Conservation (phyloP, 2,329 filamentous ascomycete genomes). For the Sarocladium brachiariae region DNA sequence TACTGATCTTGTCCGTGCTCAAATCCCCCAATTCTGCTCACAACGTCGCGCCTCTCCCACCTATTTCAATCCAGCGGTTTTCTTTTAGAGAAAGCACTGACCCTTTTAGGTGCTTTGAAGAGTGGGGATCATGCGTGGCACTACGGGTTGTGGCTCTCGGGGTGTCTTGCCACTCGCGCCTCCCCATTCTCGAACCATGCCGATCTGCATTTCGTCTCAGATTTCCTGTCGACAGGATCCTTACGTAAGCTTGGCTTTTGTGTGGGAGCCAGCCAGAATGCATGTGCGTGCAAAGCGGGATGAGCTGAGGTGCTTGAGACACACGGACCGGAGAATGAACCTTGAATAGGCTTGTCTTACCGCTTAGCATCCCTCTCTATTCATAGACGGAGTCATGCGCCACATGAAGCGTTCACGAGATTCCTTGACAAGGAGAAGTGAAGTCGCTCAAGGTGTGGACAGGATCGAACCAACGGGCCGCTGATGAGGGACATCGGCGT, state of each 20-base stretch:
- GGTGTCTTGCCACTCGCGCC: not conserved
- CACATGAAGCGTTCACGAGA: not conserved
- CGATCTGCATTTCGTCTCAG: slow-evolving; percentile 9
- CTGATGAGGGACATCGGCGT: not conserved
- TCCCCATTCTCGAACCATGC: slow-evolving; percentile 7
- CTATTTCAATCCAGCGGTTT: no score
- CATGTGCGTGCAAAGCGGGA: not conserved
- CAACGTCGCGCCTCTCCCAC: no score
- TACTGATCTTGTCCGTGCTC: no score
- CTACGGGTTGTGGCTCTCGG: slow-evolving; percentile 2
- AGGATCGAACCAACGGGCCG: slow-evolving; percentile 1
- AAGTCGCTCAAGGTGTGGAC: slow-evolving; percentile 10
- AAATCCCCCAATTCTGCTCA: no score
- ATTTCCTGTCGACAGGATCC: not conserved
- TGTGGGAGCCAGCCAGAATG: not conserved
- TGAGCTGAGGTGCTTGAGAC: not conserved
- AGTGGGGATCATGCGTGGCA: slow-evolving; percentile 7
- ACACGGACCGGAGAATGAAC: not conserved
- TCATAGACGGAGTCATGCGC: not conserved
- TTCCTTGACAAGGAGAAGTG: slow-evolving; percentile 10
- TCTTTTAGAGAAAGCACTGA: not conserved
- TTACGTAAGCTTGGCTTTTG: not conserved
- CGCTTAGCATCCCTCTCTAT: not conserved
- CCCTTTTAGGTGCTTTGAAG: not conserved
- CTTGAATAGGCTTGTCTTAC: not conserved